These are phyloP conservation scores for Chlorella sp. DNA, from an alignment of 139 green algal genomes.

Conservation along the genomic window DNA sequence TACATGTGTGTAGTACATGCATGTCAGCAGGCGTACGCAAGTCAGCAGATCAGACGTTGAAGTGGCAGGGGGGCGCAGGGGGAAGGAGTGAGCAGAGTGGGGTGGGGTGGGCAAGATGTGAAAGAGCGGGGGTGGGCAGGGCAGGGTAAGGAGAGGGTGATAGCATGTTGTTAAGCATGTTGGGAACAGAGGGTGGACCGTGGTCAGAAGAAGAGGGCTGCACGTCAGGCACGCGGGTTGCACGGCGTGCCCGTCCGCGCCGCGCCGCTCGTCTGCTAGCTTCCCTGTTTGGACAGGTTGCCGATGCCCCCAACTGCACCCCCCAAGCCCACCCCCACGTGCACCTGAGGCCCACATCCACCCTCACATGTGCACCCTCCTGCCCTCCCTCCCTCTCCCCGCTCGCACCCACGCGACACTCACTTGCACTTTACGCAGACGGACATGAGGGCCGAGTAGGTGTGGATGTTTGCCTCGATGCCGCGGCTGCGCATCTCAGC, in stretches of 20 bases:
- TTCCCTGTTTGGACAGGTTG: too few relatives aligned
- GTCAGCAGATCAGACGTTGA: conserved; percentile 56
- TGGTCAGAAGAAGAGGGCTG: not conserved
- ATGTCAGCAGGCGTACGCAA: too few relatives aligned
- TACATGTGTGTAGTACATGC: too few relatives aligned
- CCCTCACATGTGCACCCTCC: too few relatives aligned
- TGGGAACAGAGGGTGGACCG: too few relatives aligned
- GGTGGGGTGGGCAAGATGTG: not conserved
- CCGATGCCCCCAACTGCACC: too few relatives aligned
- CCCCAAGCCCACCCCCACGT: not conserved
- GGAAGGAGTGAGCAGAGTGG: not conserved
- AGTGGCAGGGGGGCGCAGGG: not conserved
- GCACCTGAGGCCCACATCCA: not conserved
- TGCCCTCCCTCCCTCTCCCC: too few relatives aligned
- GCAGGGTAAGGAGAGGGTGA: not conserved
- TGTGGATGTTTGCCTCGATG: conserved; percentile 75
- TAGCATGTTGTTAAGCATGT: not conserved
- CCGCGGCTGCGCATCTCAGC: conserved; percentile 66
- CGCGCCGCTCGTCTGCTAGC: too few relatives aligned
- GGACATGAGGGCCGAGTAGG: conserved; percentile 76
- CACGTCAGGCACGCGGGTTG: not conserved
- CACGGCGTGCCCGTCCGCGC: not conserved
- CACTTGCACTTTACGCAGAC: conserved; percentile 67
- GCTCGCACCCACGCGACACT: not conserved
- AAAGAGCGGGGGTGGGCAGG: not conserved